Base-by-base conservation (phyloP, 2,329 filamentous ascomycete genomes). In the Atkinsonella texensis region DNA sequence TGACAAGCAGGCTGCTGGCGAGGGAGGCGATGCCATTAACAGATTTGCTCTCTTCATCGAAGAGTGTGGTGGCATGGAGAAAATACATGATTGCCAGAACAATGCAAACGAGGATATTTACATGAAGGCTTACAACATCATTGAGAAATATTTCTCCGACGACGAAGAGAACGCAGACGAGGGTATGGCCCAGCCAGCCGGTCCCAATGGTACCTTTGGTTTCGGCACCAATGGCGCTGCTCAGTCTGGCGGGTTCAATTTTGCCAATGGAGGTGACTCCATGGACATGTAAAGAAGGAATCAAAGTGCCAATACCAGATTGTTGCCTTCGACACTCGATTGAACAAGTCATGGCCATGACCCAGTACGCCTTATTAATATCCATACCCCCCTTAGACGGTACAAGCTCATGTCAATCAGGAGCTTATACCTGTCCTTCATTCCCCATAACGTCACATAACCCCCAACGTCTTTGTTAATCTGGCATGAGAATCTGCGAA, bases 81-180 rank as follows among this genome's bases (percentile, higher is more conserved):
- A 97, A 84, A 97, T 98, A 61, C 93, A 98, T 74, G 91, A 97
- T 62, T 97, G 93, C 81, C 93, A 98, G 77, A 96, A 94, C 76
- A 98, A 98, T 64, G 91, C 91, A 75, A 98, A 98, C 73, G 93
- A 98, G 74, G 93, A 98, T 74, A 98, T 98, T 62, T 98, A 98
- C 79, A 97, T 98, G 91, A 98, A 98, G 83, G 93, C 93, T 0
- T 98, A 97, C 80, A 97, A 95, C 80, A 98, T 98, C 72, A 98
- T 98, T 60, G 93, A 98, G 79, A 96, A 96, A 77, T 98, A 98
- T 80, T 98, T 98, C 76, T 96, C 90, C 0, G 93, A 98, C 64
- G 93, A 98, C 60, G 93, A 97, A 52, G 93, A 95, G 66, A 89
- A 90, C 62, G 89, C 89, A 60, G 87, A 89, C 56, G 88, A 94